Evolutionary conservation across 2,329 filamentous ascomycete species (phyloP), one percentile per base, ranked within the genome.

Genomic region (Colletotrichum chlorophyti): DNA sequence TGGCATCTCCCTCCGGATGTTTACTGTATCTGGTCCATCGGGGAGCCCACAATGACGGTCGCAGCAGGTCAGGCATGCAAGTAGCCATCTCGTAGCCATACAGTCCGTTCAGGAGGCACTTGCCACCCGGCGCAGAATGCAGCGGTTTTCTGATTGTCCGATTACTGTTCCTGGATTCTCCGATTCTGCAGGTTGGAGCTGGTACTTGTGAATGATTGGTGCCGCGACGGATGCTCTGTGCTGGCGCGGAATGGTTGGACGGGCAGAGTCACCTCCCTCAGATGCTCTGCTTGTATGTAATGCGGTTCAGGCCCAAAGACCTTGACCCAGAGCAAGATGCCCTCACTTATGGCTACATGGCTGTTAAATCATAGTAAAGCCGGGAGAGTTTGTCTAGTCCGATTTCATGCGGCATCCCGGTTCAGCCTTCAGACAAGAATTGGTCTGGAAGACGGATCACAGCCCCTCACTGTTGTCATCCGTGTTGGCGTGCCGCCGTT

Each of bases 11-110:
- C 43, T 35, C 46, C 53, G 46, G 38, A 41, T 37, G 38, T 60
- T 51, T 50, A 51, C 43, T 47, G 45, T 60, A 58, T 60, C 58
- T 53, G 57, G 47, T 46, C 45, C 35, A 11, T 23, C 34, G 29
- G 14, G 53, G 47, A 58, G 35, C 31, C 46, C 34, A 41, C 35
- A 27, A 58, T 14, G 40, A 43, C 35, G 26, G 45, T 21, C 23
- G 12, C 38, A 24, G 32, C 31, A 40, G 37, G 43, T 26, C 21
- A 50, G 26, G n/a, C 21, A 57, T 59, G 51, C 55, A 55, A 32
- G 19, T 45, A 49, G 51, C 51, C 55, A 43, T 47, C n/a, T 41
- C 38, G 50, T 42, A 54, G 51, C 14, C 29, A 19, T 24, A 48
- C 12, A 40, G n/a, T 21, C 31, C 15, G 14, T 29, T 45, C 37